These are phyloP conservation scores for Clathrospora elynae DNA, from an alignment of 2,329 filamentous ascomycete genomes.

Conservation along the genomic window DNA sequence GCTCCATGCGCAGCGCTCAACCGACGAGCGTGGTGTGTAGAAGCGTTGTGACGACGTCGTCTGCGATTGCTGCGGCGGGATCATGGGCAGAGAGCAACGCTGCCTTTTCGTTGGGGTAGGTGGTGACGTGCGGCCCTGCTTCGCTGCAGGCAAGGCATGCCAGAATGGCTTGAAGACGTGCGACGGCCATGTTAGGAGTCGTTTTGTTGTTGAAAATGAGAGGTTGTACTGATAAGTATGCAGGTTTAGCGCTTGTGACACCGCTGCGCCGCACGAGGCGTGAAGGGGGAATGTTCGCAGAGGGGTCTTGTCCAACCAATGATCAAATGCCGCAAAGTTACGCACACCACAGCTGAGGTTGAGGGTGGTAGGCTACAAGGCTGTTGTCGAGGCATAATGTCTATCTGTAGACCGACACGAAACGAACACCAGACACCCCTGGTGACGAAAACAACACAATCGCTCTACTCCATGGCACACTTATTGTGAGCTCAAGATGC, in stretches of 20 bases:
- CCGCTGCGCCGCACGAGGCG: conserved; percentile 9
- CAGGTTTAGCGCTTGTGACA: conserved; percentile 9
- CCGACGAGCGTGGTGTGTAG: conserved; percentile 22
- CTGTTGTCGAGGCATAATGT: background rate
- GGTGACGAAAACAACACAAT: too few species aligned
- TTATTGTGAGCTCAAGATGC: too few species aligned
- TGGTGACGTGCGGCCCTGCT: background rate
- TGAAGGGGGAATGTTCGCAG: background rate
- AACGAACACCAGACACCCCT: too few species aligned
- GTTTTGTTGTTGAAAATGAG: background rate
- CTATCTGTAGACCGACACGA: background rate
- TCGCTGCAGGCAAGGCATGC: conserved; percentile 16
- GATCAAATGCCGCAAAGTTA: conserved; percentile 1
- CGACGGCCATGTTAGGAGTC: conserved; percentile 9
- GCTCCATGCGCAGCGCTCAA: conserved; percentile 21
- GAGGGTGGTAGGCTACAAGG: background rate
- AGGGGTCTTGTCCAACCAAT: conserved; percentile 1
- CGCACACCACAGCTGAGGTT: background rate
- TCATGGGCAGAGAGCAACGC: conserved; percentile 8
- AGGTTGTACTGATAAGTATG: conserved; percentile 4
- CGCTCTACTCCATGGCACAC: too few species aligned
- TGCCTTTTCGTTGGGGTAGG: conserved; percentile 22
- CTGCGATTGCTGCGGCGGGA: conserved; percentile 20
- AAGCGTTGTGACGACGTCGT: conserved; percentile 27
- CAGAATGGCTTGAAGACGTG: conserved; percentile 20